These are phyloP conservation scores for Pleurotus tuber-regium DNA, from an alignment of 768 basidiomycete genomes.

Conservation along the genomic window DNA sequence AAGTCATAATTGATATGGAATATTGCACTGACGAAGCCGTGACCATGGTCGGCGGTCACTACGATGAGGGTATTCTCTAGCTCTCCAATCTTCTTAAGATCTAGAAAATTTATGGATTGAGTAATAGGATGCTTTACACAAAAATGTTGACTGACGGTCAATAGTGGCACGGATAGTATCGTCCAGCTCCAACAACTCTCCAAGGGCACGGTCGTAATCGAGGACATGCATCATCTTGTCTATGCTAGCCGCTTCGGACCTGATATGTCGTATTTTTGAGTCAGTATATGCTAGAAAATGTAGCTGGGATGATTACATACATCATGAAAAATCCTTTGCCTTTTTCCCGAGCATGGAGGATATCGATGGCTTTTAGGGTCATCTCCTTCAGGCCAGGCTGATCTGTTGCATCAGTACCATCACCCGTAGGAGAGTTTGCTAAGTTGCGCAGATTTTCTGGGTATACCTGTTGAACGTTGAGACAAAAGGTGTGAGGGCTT, in stretches of 20 bases:
- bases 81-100: slow-evolving; percentile 41
- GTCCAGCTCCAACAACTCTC: slow-evolving; percentile 43
- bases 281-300: background rate
- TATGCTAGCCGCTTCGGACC: slow-evolving; percentile 43
- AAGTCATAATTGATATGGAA: background rate
- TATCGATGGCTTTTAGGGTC: slow-evolving; percentile 45
- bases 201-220: slow-evolving; percentile 45
- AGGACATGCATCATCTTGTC: slow-evolving; percentile 51
- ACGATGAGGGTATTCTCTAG: slow-evolving; percentile 40
- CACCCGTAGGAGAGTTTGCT: slow-evolving; percentile 39
- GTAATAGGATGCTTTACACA: background rate
- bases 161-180: slow-evolving; percentile 43
- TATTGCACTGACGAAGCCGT: slow-evolving; percentile 35
- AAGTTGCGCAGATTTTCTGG: slow-evolving; percentile 33
- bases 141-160: slow-evolving; percentile 26
- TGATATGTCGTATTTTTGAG: slow-evolving; percentile 11
- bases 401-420: slow-evolving; percentile 38
- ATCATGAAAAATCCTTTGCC: slow-evolving; percentile 46
- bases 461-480: slow-evolving; percentile 32
- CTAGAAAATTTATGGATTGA: slow-evolving; percentile 19
- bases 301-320: too few relatives aligned
- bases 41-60: slow-evolving; percentile 45
- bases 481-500: too few relatives aligned
- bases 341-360: slow-evolving; percentile 35
- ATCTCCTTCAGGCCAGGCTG: slow-evolving; percentile 49